Conservation (phyloP, 331 rosid genomes). For the Pyrus hybrid region DNA sequence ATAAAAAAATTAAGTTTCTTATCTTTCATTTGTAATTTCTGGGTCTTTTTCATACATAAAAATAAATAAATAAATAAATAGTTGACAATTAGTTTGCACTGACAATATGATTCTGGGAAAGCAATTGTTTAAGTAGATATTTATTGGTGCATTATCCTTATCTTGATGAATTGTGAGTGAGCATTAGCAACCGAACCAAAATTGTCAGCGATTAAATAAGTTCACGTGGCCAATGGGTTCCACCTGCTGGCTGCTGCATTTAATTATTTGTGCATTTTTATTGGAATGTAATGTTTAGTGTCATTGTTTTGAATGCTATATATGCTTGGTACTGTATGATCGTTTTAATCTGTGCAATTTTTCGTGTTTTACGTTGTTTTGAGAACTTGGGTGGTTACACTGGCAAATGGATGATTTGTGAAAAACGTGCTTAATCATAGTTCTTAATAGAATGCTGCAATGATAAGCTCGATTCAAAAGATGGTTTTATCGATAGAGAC, state of each 20-base stretch:
- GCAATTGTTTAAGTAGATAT: conserved; percentile 2
- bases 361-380: neutral
- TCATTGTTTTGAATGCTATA: neutral
- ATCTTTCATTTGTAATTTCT: too few species aligned
- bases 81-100: neutral
- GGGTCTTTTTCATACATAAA: too few species aligned
- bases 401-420: too few species aligned
- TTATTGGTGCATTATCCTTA: conserved; percentile 9
- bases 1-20: too few species aligned
- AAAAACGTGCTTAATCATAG: neutral
- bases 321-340: neutral
- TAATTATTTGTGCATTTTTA: neutral
- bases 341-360: neutral
- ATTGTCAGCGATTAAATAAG: neutral
- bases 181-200: neutral
- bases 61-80: too few species aligned
- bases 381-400: neutral
- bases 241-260: neutral
- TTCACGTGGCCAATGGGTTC: conserved; percentile 16
- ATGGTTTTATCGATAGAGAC: neutral
- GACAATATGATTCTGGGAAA: conserved; percentile 5
- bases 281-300: neutral
- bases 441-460: neutral
- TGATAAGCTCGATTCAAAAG: neutral
- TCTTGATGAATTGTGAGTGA: neutral